These are phyloP conservation scores for Penicillium samsonianum DNA, from an alignment of 495 filamentous ascomycete genomes.

Conservation along the genomic window DNA sequence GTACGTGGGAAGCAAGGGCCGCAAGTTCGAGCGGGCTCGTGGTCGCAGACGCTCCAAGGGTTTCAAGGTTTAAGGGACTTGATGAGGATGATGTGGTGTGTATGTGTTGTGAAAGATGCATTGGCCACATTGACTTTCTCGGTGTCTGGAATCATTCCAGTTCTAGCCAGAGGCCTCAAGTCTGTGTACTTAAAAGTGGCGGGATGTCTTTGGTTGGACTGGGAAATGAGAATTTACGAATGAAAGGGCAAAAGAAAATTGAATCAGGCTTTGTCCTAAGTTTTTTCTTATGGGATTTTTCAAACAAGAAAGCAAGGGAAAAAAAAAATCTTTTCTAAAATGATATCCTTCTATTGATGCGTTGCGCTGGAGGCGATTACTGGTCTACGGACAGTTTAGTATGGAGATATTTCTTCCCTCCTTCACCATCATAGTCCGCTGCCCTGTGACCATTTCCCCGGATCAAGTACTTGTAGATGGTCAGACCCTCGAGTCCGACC, in stretches of 20 bases:
- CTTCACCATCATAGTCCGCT: slow-evolving; percentile 68
- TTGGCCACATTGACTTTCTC: slow-evolving; percentile 15
- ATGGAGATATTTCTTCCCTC: slow-evolving; percentile 44
- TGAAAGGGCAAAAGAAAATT: slow-evolving; percentile 38
- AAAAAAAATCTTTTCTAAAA: slow-evolving; percentile 27
- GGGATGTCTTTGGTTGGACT: slow-evolving; percentile 27
- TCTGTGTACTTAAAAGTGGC: slow-evolving; percentile 34
- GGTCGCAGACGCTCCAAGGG: slow-evolving; percentile 92
- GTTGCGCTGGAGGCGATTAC: neutral
- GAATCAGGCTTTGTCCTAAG: slow-evolving; percentile 36
- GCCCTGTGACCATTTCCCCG: slow-evolving; percentile 76
- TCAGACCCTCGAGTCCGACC: slow-evolving; percentile 90
- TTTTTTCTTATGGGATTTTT: slow-evolving; percentile 34
- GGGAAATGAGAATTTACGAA: slow-evolving; percentile 29
- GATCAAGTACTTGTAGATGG: slow-evolving; percentile 95
- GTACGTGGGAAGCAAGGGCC: slow-evolving; percentile 94
- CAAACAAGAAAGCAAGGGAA: slow-evolving; percentile 4
- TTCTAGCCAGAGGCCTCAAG: slow-evolving; percentile 25
- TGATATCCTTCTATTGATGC: slow-evolving; percentile 6
- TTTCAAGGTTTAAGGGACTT: slow-evolving; percentile 88
- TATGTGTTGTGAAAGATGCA: slow-evolving; percentile 14
- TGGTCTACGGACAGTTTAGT: slow-evolving; percentile 32
- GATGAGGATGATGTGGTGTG: slow-evolving; percentile 21
- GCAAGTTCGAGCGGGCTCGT: slow-evolving; percentile 98
- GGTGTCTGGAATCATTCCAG: slow-evolving; percentile 23